Conservation (phyloP, 192 early-diverging fungal genomes). For the Backusella parvicylindrica region DNA sequence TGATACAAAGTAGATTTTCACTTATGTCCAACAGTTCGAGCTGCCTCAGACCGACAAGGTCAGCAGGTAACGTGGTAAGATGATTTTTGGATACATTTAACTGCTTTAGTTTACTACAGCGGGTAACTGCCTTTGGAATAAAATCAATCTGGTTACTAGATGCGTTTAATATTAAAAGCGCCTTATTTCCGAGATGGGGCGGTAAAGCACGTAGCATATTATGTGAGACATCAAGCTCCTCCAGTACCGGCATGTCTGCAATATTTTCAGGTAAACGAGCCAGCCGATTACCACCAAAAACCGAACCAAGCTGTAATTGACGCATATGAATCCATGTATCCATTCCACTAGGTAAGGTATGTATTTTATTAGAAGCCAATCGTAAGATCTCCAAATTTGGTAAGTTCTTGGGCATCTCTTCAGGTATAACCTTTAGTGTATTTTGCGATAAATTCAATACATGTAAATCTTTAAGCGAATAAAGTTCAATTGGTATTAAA, state of each 20-base stretch:
- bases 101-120: constrained; percentile 14
- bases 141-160: constrained; percentile 48
- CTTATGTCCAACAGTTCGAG: constrained; percentile 32
- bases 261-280: constrained; percentile 38
- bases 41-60: constrained; percentile 16
- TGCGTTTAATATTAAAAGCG: constrained; percentile 35
- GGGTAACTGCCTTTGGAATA: constrained; percentile 45
- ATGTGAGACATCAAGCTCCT: constrained; percentile 50
- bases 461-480: constrained; percentile 34
- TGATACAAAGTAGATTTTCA: constrained; percentile 33
- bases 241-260: constrained; percentile 35
- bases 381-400: constrained; percentile 35
- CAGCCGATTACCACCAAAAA: constrained; percentile 49
- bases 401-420: constrained; percentile 33
- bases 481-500: constrained; percentile 44
- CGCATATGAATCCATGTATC: constrained; percentile 38
- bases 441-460: constrained; percentile 52
- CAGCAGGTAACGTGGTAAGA: constrained; percentile 28
- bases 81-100: constrained; percentile 35
- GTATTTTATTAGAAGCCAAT: constrained; percentile 43
- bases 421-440: constrained; percentile 34
- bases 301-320: constrained; percentile 44
- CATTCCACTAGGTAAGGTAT: constrained; percentile 32
- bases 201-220: constrained; percentile 46
- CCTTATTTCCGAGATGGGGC: background rate